Evolutionary conservation across 2,329 filamentous ascomycete genomes (phyloP), one percentile per base, ranked within the genome.

Genomic region (Hymenoscyphus occultus): DNA sequence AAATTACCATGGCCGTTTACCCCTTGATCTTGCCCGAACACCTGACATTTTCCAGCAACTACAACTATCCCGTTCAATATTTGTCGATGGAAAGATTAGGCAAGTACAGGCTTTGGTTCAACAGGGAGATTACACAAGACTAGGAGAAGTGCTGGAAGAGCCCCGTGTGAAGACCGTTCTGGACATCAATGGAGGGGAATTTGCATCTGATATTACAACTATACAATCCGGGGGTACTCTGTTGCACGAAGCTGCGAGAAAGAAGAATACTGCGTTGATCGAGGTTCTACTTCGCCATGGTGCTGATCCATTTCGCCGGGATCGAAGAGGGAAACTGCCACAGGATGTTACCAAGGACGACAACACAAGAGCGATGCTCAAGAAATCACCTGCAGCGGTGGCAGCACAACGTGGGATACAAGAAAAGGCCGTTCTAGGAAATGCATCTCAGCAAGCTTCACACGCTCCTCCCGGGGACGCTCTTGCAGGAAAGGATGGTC

Each of bases 331-430:
- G 59, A 98, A 96, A 78, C 83, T 99, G 39, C 93, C 95, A 2
- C 95, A 99, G 75, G 94, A 97, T 77, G 90, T 97, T 57, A 98
- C 95, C 61, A 97, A 95, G 75, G 95, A 99, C 76, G 95, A 99
- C 74, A 86, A 86, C 66, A 97, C 92, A 16, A 87, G 90, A 65
- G 87, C 90, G 10, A 94, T 99, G 74, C 80, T 99, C 59, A 99
- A 98, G 80, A 92, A 89, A 73, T 98, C 94, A 0, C 95, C 95
- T 5, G 95, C 95, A 13, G 95, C 95, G 6, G 93, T 95, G 7
- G 93, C 93, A 14, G 95, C 95, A 1, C 95, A 98, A 78, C 86
- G 94, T 63, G 93, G 93, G 45, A 97, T 99, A 42, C 95, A 99
- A 77, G 95, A 99, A 78, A 97, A 95, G 80, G 95, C 93, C 0